Conservation (phyloP, 345 rosid genomes). For the Stellera chamaejasme region DNA sequence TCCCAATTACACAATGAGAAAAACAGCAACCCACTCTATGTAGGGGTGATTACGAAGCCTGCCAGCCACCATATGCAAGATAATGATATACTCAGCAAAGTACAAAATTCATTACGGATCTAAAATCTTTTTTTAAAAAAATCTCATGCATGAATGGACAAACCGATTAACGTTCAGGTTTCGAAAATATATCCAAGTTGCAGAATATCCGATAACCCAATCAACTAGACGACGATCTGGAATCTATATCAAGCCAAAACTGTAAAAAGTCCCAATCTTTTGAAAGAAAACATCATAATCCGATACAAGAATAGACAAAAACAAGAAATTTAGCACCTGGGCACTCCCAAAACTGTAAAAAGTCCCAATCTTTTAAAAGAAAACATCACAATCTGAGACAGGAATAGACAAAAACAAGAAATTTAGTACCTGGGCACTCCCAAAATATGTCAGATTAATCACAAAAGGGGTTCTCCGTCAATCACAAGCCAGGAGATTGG, state of each 20-base stretch:
- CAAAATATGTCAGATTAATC: not conserved
- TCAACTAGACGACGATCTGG: conserved; percentile 4
- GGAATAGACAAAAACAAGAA: not conserved
- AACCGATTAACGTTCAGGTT: conserved; percentile 1
- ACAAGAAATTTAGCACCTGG: not conserved
- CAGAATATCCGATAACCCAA: conserved; percentile 1
- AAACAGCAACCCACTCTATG: not conserved
- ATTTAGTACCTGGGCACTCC: not conserved
- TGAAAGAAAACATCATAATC: not conserved
- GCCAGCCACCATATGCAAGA: conserved; percentile 10
- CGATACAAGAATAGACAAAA: not conserved
- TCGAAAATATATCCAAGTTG: not conserved
- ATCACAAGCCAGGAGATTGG: too few species aligned
- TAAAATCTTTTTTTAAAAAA: not conserved
- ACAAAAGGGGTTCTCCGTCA: too few species aligned
- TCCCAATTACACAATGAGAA: conserved; percentile 9
- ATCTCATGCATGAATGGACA: conserved; percentile 6
- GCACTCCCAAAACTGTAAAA: not conserved
- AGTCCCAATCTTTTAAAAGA: not conserved
- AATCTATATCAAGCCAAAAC: not conserved
- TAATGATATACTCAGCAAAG: conserved; percentile 11
- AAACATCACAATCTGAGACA: not conserved
- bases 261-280: not conserved
- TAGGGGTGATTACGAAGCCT: not conserved
- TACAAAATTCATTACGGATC: conserved; percentile 1